Base-by-base conservation (phyloP, 108 stramenopile species). In the Cyclotella baltica region DNA sequence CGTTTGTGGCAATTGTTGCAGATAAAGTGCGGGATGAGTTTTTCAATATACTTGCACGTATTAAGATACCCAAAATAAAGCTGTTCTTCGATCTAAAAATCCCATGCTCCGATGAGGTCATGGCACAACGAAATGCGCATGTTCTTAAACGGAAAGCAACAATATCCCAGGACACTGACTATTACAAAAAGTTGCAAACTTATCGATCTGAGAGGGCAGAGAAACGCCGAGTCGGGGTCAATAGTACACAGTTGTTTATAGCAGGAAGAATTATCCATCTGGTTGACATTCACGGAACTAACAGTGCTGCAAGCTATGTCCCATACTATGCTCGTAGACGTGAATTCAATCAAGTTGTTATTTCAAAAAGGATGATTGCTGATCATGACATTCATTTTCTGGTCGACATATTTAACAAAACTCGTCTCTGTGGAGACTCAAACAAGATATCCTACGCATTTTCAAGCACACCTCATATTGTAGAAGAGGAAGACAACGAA, bases 251-350 rank as follows among this genome's bases (percentile, higher is more conserved):
- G 5, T 73, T 73, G 10, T 70, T 31, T 40, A 50, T 75, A 25
- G 78, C 83, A 35, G 83, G 83, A 0, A 68, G 64, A 27, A 79
- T 84, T 22, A 57, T 84, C 0, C 83, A 84, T 38, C 65, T 84
- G 18, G 61, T 75, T 46, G 74, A 79, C 47, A 71, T 70, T 11
- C 62, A 67, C 19, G 55, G 55, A 0, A 27, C 56, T 23, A 56
- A 28, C 22, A 37, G 33, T 28, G 37, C 5, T 19, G 30, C 29
- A 34, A 37, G 27, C 23, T 63, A 63, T 35, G 34, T 64, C 22
- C 50, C 50, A 4, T 73, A 73, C 47, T 73, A 40, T 23, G 73
- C 62, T 22, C 20, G 34, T 20, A 50, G 73, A 19, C 1, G 30
- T 11, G 35, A 63, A 52, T 73, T 73, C 62, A 63, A 62, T 36